Percentiles rank a stretch among this genome's conserved stretches.
Conservation (phyloP, 1,284 basidiomycete species). For the Trichosporon sp. region DNA sequence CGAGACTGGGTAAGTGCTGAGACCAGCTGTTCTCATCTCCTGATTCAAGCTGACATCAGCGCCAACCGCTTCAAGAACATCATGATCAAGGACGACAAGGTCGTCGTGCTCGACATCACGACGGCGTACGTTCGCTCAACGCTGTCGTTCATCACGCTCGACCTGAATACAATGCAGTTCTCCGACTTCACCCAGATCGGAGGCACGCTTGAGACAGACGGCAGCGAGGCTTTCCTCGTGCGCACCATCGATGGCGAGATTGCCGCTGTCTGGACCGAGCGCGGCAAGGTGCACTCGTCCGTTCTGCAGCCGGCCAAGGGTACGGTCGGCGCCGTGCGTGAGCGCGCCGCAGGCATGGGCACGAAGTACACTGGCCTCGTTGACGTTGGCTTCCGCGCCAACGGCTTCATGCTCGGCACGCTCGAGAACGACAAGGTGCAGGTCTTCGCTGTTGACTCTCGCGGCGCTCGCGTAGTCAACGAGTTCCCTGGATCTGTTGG, state of each 20-base stretch:
- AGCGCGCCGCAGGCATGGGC: constrained; percentile 50
- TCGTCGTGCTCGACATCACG: constrained; percentile 71
- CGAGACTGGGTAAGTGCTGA: constrained; percentile 37
- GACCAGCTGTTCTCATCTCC: too few relatives aligned
- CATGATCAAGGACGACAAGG: constrained; percentile 60
- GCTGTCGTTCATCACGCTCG: constrained; percentile 60
- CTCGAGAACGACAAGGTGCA: constrained; percentile 63
- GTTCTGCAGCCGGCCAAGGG: constrained; percentile 37
- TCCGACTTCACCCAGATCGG: constrained; percentile 60
- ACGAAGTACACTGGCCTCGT: constrained; percentile 37
- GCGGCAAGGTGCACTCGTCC: constrained; percentile 59
- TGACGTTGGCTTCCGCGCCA: constrained; percentile 45
- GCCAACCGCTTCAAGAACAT: constrained; percentile 68
- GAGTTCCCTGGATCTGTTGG: constrained; percentile 58
- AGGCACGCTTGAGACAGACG: constrained; percentile 59
- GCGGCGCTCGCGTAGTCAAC: constrained; percentile 59
- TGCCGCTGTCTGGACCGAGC: constrained; percentile 69
- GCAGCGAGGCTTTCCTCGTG: constrained; percentile 43
- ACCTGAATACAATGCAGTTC: constrained; percentile 65
- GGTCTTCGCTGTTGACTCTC: constrained; percentile 61
- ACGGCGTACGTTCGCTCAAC: constrained; percentile 59
- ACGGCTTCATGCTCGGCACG: constrained; percentile 57
- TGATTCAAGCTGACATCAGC: constrained; percentile 58
- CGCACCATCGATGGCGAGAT: constrained; percentile 42
- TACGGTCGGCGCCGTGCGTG: constrained; percentile 60